phyloP scores from a whole-genome alignment of 306 rosid species.

The Ormosia semicastrata region DNA sequence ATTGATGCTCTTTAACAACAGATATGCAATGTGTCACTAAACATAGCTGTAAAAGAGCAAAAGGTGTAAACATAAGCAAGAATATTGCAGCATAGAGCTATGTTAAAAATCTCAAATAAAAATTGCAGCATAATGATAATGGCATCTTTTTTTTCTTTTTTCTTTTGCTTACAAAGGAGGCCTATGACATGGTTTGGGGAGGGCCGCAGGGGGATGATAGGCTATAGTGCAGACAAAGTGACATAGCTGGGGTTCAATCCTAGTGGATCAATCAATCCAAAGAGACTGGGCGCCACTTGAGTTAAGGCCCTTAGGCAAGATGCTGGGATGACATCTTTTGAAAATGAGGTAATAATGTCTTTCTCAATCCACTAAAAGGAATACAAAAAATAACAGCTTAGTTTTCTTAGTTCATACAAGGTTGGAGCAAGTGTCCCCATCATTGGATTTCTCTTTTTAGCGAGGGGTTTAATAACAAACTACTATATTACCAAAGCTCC shows the following conservation, averaged over 20 bases:
- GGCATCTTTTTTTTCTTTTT: too few species aligned
- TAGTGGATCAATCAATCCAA: background rate
- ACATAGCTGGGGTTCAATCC: background rate
- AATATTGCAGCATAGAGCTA: background rate
- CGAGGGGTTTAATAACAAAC: background rate
- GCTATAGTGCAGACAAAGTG: background rate
- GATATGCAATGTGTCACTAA: constrained; percentile 1
- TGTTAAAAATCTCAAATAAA: background rate
- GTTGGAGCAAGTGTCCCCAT: background rate
- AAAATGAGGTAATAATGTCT: background rate
- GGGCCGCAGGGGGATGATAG: background rate
- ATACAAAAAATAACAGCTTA: background rate
- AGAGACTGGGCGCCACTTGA: background rate
- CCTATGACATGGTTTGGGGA: background rate
- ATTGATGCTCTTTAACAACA: constrained; percentile 9
- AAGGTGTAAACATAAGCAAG: constrained; percentile 13
- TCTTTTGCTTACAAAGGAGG: background rate
- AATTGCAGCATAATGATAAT: background rate
- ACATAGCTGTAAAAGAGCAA: background rate
- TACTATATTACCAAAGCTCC: background rate
- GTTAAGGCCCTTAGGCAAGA: background rate
- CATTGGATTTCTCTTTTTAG: background rate
- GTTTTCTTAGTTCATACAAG: background rate
- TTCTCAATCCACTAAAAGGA: background rate
- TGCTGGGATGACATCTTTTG: background rate